Base-by-base conservation (phyloP, 345 rosid species). In the Physaria fendleri region DNA sequence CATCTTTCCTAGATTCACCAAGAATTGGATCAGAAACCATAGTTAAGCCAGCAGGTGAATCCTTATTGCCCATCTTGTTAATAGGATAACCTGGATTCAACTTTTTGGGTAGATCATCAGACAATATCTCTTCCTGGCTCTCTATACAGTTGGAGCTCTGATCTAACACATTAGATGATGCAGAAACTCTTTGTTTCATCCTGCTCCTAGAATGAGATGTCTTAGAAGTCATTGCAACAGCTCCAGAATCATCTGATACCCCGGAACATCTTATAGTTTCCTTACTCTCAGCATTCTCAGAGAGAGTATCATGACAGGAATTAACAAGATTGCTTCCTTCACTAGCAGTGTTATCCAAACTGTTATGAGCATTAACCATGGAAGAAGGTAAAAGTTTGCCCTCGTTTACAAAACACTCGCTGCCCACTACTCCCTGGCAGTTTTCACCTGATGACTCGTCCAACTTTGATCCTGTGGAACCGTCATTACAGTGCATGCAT, bases 381-480 rank as follows among this genome's bases (percentile, higher is more conserved):
- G 23, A 58, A 32, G 79, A 66, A 59, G 65, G 72, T 5, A 67
- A 54, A 65, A 14, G 73, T 60, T 65, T 75, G n/a, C 61, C 82
- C 59, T 78, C 84, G 27, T 77, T 77, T 23, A 74, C 58, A 53
- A 96, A 85, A 71, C 65, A 50, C 62, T 78, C 87, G 72, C 82
- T 85, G 38, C 69, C 73, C n/a, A 66, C 77, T 38, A 78, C 63
- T 54, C 65, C 80, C 35, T 35, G 81, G 66, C 77, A 72, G 43
- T 69, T 82, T 71, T 86, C 94, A 77, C 85, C 89, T 16, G 84
- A 83, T 65, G 67, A 76, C 65, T 78, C 94, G 10, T 67, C 81
- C 49, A 20, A 76, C 69, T 87, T 84, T 23, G 79, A 76, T 58
- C 77, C 88, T 77, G 75, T 76, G 62, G 41, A 63, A 65, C 73